These are phyloP conservation scores for Echeveria elegans DNA, from an alignment of 164 flowering plant species.

Conservation along the genomic window DNA sequence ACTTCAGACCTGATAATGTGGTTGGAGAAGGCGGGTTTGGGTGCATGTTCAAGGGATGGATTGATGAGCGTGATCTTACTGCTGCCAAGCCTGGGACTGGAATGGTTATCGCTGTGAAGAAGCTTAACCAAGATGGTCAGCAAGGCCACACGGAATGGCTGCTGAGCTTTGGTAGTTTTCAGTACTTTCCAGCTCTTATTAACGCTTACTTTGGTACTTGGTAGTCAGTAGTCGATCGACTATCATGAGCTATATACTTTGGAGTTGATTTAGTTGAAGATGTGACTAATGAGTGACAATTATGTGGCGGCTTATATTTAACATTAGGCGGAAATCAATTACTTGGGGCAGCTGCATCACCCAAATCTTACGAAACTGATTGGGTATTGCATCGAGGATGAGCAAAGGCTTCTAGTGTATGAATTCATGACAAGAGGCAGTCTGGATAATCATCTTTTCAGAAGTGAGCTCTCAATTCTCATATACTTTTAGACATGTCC, in stretches of 20 bases:
- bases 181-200: no score
- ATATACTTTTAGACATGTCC: conserved; percentile 3
- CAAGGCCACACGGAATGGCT: conserved; percentile 87
- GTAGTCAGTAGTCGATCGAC: no score
- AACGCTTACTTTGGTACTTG: no score
- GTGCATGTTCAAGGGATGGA: conserved; percentile 81
- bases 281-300: no score
- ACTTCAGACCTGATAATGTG: conserved; percentile 82
- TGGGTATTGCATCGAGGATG: conserved; percentile 81
- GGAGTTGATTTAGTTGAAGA: neutral
- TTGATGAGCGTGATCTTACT: conserved; percentile 50
- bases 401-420: conserved; percentile 66
- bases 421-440: conserved; percentile 83
- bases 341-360: conserved; percentile 67
- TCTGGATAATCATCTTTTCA: conserved; percentile 75
- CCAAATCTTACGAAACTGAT: conserved; percentile 71
- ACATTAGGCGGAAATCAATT: conserved; percentile 63
- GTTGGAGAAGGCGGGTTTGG: conserved; percentile 90
- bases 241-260: no score
- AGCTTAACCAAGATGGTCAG: conserved; percentile 60
- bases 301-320: neutral
- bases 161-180: conserved; percentile 30
- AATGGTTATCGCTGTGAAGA: conserved; percentile 65
- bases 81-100: conserved; percentile 72
- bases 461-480: conserved; percentile 46